Conservation (phyloP, 345 rosid species). For the Microcos paniculata region DNA sequence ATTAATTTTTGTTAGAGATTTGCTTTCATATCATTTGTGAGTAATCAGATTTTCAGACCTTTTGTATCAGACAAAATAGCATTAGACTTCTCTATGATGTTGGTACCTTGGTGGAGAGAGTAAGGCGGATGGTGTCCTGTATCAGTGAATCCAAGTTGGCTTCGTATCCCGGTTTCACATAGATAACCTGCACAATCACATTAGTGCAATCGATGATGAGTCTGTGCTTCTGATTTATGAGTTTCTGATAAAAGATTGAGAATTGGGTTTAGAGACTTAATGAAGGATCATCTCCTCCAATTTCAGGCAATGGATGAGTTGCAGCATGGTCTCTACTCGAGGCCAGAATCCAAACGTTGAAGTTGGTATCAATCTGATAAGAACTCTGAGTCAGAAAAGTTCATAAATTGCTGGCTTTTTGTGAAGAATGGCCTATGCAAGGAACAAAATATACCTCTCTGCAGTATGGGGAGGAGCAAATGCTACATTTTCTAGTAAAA, state of each 20-base stretch:
- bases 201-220: background rate
- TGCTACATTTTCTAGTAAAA: constrained; percentile 64
- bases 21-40: too few relatives aligned
- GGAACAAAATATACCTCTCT: constrained; percentile 40
- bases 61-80: too few relatives aligned
- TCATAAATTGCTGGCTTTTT: background rate
- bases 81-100: background rate
- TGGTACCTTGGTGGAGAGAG: constrained; percentile 44
- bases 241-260: background rate
- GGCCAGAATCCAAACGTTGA: constrained; percentile 79
- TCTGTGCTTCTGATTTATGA: background rate
- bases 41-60: too few relatives aligned
- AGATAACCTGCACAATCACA: constrained; percentile 59
- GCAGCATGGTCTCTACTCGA: constrained; percentile 37
- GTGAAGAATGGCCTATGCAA: background rate
- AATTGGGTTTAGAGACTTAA: constrained; percentile 32
- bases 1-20: background rate
- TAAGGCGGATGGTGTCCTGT: constrained; percentile 70
- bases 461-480: constrained; percentile 66
- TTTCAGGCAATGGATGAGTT: constrained; percentile 44
- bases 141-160: constrained; percentile 77
- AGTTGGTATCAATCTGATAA: constrained; percentile 64
- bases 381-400: background rate
- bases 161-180: constrained; percentile 76
- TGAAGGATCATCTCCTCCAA: constrained; percentile 85